Base-by-base conservation (phyloP, 768 basidiomycete genomes). In the Phanerochaete carnosa region DNA sequence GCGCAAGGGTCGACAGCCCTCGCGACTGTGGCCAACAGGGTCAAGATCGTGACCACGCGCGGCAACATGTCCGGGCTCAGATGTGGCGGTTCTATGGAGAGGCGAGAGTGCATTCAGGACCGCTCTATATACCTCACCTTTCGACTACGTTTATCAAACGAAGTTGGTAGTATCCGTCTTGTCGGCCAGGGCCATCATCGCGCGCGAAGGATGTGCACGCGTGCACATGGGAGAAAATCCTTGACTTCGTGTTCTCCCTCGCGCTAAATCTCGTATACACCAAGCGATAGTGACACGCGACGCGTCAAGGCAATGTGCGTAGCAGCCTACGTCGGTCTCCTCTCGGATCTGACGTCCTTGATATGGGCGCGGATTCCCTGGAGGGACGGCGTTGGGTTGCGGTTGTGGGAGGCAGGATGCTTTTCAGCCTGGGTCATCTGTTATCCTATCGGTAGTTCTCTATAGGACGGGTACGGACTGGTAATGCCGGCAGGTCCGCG, bases 1-100 rank as follows among this genome's bases (percentile, higher is more conserved):
- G 79, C 77, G 64, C 85, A 86, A 0, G 81, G 81, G 64, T 85
- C 83, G 13, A 61, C n/a, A n/a, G 63, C 60, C 55, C 59, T 59
- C 3, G 57, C n/a, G 26, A 35, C n/a, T 54, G 59, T n/a, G 49
- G n/a, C 54, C 23, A 55, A n/a, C 9, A 55, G 35, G 22, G 54
- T 33, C n/a, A 52, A 22, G 16, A 32, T 22, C 11, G 32, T n/a
- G 15, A 52, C 16, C 13, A 32, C 29, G 30, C 30, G 51, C 29
- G 23, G 23, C 51, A 55, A 28, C 54, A 55, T 55, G n/a, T 26
- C 35, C 54, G 39, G 22, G 22, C 3, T 33, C 35, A 23, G 43
- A 28, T 26, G 22, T 22, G 30, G 15, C 50, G 26, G 45, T 6
- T 19, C 19, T 46, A 7, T 46, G 23, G 47, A 43, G 23, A 26